Evolutionary conservation across 768 basidiomycete genomes (phyloP).

Genomic region (Trametes maxima): DNA sequence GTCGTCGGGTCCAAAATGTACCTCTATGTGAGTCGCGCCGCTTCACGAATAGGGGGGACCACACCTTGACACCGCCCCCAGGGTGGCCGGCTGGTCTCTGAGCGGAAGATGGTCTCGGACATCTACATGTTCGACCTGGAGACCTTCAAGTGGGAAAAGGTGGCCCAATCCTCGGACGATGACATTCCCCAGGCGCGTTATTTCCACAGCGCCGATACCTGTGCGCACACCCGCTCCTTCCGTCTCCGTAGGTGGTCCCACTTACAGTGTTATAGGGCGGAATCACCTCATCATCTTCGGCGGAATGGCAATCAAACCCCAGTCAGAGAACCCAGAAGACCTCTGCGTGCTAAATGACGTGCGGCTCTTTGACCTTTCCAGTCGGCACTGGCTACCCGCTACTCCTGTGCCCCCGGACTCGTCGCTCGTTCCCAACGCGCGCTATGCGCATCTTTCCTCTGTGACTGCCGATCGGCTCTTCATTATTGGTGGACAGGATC

Average conservation of each 20-base stretch:
- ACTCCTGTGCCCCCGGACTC: slow-evolving; percentile 37
- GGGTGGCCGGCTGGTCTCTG: slow-evolving; percentile 88
- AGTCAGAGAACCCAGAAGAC: slow-evolving; percentile 72
- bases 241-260: slow-evolving; percentile 19
- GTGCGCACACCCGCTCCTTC: slow-evolving; percentile 43
- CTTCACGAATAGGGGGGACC: not conserved
- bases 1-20: slow-evolving; percentile 87
- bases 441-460: slow-evolving; percentile 94
- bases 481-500: slow-evolving; percentile 94
- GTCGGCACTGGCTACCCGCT: slow-evolving; percentile 69
- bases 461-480: slow-evolving; percentile 83
- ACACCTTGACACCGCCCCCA: slow-evolving; percentile 31
- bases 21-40: slow-evolving; percentile 68
- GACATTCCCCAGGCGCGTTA: slow-evolving; percentile 83
- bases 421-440: slow-evolving; percentile 69
- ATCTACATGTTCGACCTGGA: slow-evolving; percentile 89
- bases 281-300: slow-evolving; percentile 92
- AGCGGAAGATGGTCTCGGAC: slow-evolving; percentile 87
- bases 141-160: slow-evolving; percentile 77
- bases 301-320: slow-evolving; percentile 86
- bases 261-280: slow-evolving; percentile 58
- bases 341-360: slow-evolving; percentile 93
- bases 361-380: slow-evolving; percentile 79
- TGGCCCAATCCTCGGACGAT: slow-evolving; percentile 62
- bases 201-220: slow-evolving; percentile 91